Percentiles rank a stretch among this genome's conserved stretches.
These are phyloP conservation scores for Ustilago nuda DNA, from an alignment of 1,284 basidiomycete species.

Conservation along the genomic window DNA sequence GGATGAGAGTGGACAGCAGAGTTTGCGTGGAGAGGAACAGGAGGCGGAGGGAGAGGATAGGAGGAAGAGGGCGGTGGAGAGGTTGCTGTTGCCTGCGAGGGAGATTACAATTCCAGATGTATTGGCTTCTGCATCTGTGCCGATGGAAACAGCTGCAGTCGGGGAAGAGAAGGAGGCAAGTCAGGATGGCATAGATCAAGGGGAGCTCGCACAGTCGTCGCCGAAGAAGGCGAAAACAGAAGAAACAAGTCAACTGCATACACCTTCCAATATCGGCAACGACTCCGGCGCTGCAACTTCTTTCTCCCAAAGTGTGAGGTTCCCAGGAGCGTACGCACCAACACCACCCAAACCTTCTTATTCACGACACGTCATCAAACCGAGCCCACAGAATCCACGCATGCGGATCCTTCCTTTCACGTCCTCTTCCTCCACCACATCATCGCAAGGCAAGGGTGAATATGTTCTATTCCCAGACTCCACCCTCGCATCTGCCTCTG, in stretches of 20 bases:
- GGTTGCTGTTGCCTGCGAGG: constrained; percentile 18
- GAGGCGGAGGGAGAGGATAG: constrained; percentile 3
- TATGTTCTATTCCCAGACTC: constrained; percentile 14
- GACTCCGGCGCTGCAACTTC: constrained; percentile 12
- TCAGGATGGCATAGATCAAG: not conserved
- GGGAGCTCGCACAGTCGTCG: not conserved
- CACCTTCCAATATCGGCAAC: constrained; percentile 8
- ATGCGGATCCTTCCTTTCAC: not conserved
- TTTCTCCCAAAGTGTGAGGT: constrained; percentile 27
- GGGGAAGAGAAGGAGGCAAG: not conserved
- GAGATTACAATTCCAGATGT: constrained; percentile 33
- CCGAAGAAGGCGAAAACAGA: constrained; percentile 8
- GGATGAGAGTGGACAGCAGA: constrained; percentile 31
- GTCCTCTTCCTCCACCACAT: not conserved
- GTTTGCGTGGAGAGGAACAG: not conserved
- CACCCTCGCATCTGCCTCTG: not conserved
- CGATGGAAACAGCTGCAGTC: not conserved
- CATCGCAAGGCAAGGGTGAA: not conserved
- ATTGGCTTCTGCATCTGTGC: constrained; percentile 5
- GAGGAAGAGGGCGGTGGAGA: constrained; percentile 19
- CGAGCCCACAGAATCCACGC: constrained; percentile 24
- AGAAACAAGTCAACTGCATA: constrained; percentile 27
- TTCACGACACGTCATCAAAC: constrained; percentile 43
- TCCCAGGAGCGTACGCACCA: constrained; percentile 34
- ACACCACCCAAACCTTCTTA: constrained; percentile 28